Evolutionary conservation across 768 basidiomycete species (phyloP).

Genomic region (Tricholoma hemisulphureum): DNA sequence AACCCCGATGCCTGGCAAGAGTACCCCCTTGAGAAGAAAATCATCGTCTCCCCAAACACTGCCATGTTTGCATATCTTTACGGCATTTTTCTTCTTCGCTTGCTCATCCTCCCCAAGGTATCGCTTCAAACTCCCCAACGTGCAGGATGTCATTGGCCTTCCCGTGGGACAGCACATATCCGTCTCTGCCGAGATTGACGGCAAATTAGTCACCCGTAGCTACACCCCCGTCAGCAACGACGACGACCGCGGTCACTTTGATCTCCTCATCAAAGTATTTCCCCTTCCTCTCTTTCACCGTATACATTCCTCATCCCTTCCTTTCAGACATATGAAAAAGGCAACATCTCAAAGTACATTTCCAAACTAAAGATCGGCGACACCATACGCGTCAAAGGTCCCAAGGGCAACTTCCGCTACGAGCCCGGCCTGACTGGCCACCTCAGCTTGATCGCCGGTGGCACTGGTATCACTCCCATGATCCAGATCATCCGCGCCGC

Average conservation of each 20-base stretch:
- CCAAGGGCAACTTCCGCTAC: conserved; percentile 94
- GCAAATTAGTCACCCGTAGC: conserved; percentile 85
- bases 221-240: conserved; percentile 97
- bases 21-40: conserved; percentile 81
- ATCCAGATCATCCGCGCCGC: conserved; percentile 96
- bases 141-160: conserved; percentile 81
- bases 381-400: conserved; percentile 88
- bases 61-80: conserved; percentile 66
- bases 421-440: conserved; percentile 65
- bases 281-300: conserved; percentile 1
- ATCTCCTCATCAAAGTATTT: conserved; percentile 91
- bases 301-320: neutral
- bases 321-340: conserved; percentile 87
- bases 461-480: conserved; percentile 99
- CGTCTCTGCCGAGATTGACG: conserved; percentile 84
- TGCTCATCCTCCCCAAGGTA: conserved; percentile 52
- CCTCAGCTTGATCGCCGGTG: conserved; percentile 97
- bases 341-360: conserved; percentile 92
- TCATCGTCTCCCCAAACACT: conserved; percentile 89
- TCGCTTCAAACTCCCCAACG: conserved; percentile 80
- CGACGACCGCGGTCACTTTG: conserved; percentile 90
- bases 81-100: neutral
- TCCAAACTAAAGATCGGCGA: conserved; percentile 83
- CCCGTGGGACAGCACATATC: conserved; percentile 97
- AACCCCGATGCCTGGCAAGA: conserved; percentile 76